A percentile compares a stretch with the other conserved stretches of the same genome.
Conservation (phyloP, 768 basidiomycete genomes). For the Cystobasidium onofrii region DNA sequence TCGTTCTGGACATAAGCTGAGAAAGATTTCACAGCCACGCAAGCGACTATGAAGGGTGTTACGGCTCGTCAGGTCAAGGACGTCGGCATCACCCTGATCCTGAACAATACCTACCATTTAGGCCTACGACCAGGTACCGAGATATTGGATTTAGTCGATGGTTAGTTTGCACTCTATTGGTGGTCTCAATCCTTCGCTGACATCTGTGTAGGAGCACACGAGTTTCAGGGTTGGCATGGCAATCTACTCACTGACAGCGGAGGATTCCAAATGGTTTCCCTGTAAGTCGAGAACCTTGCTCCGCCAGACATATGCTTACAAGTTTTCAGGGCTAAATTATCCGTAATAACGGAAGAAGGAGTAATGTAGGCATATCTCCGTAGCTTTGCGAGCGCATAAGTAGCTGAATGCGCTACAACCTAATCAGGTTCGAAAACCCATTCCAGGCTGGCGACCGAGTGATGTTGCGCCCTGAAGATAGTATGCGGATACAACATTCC, state of each 20-base stretch:
- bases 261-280: constrained; percentile 62
- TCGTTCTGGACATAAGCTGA: neutral
- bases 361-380: constrained; percentile 47
- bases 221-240: constrained; percentile 76
- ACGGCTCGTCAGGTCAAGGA: constrained; percentile 53
- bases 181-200: neutral
- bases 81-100: constrained; percentile 58
- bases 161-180: constrained; percentile 45
- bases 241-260: constrained; percentile 77
- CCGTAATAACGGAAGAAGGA: constrained; percentile 74
- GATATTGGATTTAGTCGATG: constrained; percentile 65
- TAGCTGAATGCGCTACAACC: constrained; percentile 60
- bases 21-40: constrained; percentile 42
- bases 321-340: constrained; percentile 43
- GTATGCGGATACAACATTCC: constrained; percentile 78
- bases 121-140: constrained; percentile 74
- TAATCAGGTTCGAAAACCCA: constrained; percentile 49
- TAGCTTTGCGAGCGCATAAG: neutral
- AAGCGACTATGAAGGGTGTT: constrained; percentile 85
- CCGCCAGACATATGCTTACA: neutral
- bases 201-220: constrained; percentile 51
- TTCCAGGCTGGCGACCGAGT: constrained; percentile 31
- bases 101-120: constrained; percentile 86
- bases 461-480: constrained; percentile 67
- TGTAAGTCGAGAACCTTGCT: constrained; percentile 59